Conservation (phyloP, 2,329 filamentous ascomycete genomes). For the Helminthosporium solani region DNA sequence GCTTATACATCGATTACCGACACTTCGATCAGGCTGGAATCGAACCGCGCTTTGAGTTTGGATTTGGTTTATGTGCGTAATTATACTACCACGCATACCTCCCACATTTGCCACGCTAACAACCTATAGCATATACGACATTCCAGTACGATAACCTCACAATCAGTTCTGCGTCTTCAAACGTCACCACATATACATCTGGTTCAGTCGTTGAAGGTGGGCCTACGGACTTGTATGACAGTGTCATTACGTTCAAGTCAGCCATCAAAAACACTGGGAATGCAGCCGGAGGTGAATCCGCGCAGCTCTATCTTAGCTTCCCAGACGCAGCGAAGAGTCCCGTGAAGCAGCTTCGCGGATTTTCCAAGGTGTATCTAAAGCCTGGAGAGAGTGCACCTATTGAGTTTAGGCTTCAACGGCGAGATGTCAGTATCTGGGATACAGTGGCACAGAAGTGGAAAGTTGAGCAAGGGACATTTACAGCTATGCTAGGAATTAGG, state of each 20-base stretch:
- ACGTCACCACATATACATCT: no score
- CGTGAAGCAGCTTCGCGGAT: conserved; percentile 67
- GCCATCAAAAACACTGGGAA: conserved; percentile 69
- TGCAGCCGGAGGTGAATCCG: conserved; percentile 65
- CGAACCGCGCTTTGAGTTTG: conserved; percentile 75
- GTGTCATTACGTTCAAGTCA: conserved; percentile 64
- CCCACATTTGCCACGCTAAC: no score
- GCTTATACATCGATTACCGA: conserved; percentile 78
- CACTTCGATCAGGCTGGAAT: conserved; percentile 66
- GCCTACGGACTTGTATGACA: conserved; percentile 60
- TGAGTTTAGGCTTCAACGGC: conserved; percentile 65
- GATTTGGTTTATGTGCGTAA: conserved; percentile 76
- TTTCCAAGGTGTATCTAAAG: conserved; percentile 71
- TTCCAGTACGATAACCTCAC: no score
- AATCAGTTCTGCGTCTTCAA: no score
- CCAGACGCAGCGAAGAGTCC: conserved; percentile 59
- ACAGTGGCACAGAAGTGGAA: conserved; percentile 75
- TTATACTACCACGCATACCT: no score
- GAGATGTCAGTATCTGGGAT: conserved; percentile 88
- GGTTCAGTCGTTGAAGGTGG: conserved; percentile 39
- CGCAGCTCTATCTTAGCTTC: conserved; percentile 66
- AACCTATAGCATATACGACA: conserved; percentile 73
- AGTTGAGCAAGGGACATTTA: no score
- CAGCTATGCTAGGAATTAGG: no score
- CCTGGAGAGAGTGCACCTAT: conserved; percentile 67